phyloP scores from a whole-genome alignment of 306 rosid species.

The Fagus crenata region DNA sequence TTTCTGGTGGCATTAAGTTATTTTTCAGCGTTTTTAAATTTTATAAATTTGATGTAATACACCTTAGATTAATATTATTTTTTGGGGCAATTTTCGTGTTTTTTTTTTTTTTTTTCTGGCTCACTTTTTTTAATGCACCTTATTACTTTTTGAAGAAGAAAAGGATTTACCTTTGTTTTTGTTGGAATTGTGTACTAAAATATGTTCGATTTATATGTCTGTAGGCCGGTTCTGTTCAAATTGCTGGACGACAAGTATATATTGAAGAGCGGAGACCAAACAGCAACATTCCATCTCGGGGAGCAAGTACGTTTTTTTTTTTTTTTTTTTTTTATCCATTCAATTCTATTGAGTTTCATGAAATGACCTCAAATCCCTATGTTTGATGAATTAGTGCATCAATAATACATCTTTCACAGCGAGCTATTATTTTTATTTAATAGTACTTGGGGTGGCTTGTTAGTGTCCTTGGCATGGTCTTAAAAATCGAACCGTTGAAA shows the following conservation, averaged over 20 bases:
- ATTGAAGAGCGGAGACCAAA: constrained; percentile 96
- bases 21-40: background rate
- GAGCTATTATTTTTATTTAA: constrained; percentile 1
- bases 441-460: constrained; percentile 8
- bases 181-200: background rate
- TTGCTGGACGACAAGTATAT: constrained; percentile 84
- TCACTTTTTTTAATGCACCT: background rate
- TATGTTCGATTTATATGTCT: constrained; percentile 9
- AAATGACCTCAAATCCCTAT: background rate
- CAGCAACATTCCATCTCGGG: constrained; percentile 75
- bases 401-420: background rate
- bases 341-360: background rate
- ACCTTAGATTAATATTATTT: background rate
- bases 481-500: no score
- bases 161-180: background rate
- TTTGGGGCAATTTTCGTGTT: background rate
- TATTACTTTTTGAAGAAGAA: background rate
- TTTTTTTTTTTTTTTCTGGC: no score
- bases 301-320: constrained; percentile 59
- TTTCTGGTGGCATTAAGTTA: background rate
- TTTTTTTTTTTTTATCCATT: background rate
- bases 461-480: background rate
- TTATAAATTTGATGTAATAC: background rate
- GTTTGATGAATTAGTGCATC: background rate
- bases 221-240: constrained; percentile 71